Evolutionary conservation across 2,329 filamentous ascomycete genomes (phyloP).

Genomic region (Alternaria dauci): DNA sequence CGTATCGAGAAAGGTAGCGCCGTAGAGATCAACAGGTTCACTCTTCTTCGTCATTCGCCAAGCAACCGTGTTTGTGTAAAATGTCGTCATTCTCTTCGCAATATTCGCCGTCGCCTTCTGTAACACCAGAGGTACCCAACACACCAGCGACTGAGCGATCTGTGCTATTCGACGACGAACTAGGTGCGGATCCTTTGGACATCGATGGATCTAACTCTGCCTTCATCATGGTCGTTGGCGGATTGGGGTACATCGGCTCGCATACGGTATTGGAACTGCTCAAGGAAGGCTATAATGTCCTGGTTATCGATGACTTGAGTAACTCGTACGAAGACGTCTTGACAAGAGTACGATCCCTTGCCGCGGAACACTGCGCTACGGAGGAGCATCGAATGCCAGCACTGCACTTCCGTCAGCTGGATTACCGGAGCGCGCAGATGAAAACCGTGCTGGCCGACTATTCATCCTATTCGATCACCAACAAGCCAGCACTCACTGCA

Average conservation of each 20-base stretch:
- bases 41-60: conserved; percentile 28
- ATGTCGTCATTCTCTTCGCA: conserved; percentile 41
- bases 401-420: conserved; percentile 58
- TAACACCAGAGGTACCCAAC: conserved; percentile 40
- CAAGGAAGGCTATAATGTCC: conserved; percentile 63
- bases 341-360: conserved; percentile 48
- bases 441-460: conserved; percentile 56
- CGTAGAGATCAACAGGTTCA: conserved; percentile 25
- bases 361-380: conserved; percentile 50
- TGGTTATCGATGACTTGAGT: conserved; percentile 56
- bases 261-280: conserved; percentile 64
- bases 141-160: conserved; percentile 59
- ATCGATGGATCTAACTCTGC: conserved; percentile 48
- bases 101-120: conserved; percentile 37
- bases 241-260: conserved; percentile 65
- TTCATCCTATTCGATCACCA: conserved; percentile 35
- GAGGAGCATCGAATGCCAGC: conserved; percentile 54
- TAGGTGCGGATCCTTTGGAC: conserved; percentile 53
- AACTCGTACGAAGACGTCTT: conserved; percentile 56
- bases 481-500: conserved; percentile 21
- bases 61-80: conserved; percentile 32
- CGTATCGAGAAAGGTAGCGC: conserved; percentile 29
- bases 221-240: conserved; percentile 63
- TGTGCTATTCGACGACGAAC: conserved; percentile 59
- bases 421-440: conserved; percentile 58